Conservation (phyloP, 768 basidiomycete species). For the Infundibulicybe gibba region DNA sequence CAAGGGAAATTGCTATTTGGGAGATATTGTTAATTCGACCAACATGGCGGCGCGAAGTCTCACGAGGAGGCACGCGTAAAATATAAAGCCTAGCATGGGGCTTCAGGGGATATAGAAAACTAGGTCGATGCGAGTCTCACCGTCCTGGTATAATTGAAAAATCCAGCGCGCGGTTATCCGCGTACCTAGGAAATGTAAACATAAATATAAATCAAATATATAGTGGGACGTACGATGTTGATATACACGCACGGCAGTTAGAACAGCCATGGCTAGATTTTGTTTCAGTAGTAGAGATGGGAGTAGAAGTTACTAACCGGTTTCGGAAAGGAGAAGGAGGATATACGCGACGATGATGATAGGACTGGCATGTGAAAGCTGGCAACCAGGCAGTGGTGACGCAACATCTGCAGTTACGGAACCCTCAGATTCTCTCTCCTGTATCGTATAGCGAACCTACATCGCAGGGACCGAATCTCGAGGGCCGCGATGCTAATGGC, state of each 20-base stretch:
- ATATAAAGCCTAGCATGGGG: conserved; percentile 27
- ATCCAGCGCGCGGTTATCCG: too few species aligned
- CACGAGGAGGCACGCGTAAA: conserved; percentile 34
- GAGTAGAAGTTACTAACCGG: conserved; percentile 21
- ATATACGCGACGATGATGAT: conserved; percentile 36
- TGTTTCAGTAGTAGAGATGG: too few species aligned
- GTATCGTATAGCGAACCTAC: too few species aligned
- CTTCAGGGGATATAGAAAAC: not conserved
- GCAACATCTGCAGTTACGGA: conserved; percentile 10
- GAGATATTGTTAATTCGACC: not conserved
- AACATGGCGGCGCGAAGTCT: not conserved
- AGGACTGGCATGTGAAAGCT: conserved; percentile 24
- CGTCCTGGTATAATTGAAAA: conserved; percentile 34
- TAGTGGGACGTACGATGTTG: conserved; percentile 28
- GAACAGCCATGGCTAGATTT: conserved; percentile 23
- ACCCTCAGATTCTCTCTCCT: too few species aligned
- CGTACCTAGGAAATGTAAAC: conserved; percentile 15
- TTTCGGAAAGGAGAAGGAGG: conserved; percentile 33
- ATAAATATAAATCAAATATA: not conserved
- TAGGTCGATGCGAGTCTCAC: conserved; percentile 14
- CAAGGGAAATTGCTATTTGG: conserved; percentile 28
- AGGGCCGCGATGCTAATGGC: too few species aligned
- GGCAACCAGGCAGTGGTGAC: conserved; percentile 24
- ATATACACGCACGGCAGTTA: conserved; percentile 33
- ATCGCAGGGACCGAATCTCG: too few species aligned